Evolutionary conservation across 2,329 filamentous ascomycete species (phyloP).

Genomic region (Dothiorella sarmentorum): DNA sequence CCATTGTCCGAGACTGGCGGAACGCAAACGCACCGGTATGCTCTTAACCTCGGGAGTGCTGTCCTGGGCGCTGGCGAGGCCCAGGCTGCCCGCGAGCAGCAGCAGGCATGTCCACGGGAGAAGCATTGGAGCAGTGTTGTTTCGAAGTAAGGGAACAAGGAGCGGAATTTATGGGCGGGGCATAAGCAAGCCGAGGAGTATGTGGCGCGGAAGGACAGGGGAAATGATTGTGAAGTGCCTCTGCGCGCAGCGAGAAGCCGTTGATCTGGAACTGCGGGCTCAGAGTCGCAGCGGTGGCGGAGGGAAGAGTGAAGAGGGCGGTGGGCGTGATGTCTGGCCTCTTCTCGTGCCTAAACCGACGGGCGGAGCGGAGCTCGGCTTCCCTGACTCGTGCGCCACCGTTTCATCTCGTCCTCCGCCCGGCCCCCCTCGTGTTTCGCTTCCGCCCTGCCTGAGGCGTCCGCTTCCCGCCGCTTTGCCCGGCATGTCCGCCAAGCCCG

Average conservation of each 20-base stretch:
- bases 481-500: neutral
- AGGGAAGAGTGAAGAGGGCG: neutral
- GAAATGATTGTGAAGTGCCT: neutral
- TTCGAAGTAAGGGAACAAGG: constrained; percentile 10
- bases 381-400: neutral
- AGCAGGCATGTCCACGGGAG: constrained; percentile 36
- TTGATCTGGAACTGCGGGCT: neutral
- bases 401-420: neutral
- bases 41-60: constrained; percentile 53
- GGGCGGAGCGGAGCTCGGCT: constrained; percentile 6
- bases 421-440: too few species aligned
- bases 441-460: neutral
- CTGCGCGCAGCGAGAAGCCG: constrained; percentile 13
- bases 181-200: neutral
- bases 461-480: too few species aligned
- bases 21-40: constrained; percentile 56
- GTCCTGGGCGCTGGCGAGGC: constrained; percentile 35
- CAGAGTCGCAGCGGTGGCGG: neutral
- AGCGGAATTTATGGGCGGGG: constrained; percentile 8
- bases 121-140: constrained; percentile 27
- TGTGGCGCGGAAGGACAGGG: neutral
- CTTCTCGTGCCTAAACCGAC: constrained; percentile 10
- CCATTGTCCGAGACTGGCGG: constrained; percentile 13
- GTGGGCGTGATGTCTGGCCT: constrained; percentile 18
- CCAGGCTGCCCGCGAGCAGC: constrained; percentile 38